Evolutionary conservation across 75 land plant genomes (phyloP).

Genomic region (Picea sitchensis): DNA sequence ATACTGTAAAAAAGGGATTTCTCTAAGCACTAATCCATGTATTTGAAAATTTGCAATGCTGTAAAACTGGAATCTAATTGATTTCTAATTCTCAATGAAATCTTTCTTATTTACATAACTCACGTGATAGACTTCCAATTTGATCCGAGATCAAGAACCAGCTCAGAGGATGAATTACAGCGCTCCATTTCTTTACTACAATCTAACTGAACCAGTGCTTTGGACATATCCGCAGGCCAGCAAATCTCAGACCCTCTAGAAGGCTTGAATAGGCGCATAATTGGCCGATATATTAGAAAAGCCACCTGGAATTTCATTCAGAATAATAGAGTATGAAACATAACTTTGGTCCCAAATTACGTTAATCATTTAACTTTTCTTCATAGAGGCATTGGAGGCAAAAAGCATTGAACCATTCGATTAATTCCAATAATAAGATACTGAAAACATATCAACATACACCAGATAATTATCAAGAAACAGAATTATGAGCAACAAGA

Average conservation of each 20-base stretch:
- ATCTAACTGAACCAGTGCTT: conserved; percentile 15
- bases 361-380: too few relatives aligned
- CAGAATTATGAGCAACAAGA: too few relatives aligned
- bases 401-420: too few relatives aligned
- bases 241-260: conserved; percentile 36
- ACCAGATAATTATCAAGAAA: too few relatives aligned
- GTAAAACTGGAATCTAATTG: neutral
- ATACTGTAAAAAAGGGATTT: neutral
- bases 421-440: too few relatives aligned
- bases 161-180: conserved; percentile 17
- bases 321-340: neutral
- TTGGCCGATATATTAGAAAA: conserved; percentile 89
- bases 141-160: conserved; percentile 71
- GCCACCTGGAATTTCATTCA: conserved; percentile 63
- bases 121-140: conserved; percentile 61
- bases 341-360: neutral
- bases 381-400: too few relatives aligned
- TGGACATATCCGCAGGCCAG: conserved; percentile 73
- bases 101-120: neutral
- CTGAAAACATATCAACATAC: too few relatives aligned
- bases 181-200: conserved; percentile 32
- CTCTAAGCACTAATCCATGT: neutral
- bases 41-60: neutral
- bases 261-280: conserved; percentile 87
- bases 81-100: neutral